Evolutionary conservation across 2,329 filamentous ascomycete species (phyloP), one percentile per base, ranked within the genome.

Genomic region (Cercospora zeina): DNA sequence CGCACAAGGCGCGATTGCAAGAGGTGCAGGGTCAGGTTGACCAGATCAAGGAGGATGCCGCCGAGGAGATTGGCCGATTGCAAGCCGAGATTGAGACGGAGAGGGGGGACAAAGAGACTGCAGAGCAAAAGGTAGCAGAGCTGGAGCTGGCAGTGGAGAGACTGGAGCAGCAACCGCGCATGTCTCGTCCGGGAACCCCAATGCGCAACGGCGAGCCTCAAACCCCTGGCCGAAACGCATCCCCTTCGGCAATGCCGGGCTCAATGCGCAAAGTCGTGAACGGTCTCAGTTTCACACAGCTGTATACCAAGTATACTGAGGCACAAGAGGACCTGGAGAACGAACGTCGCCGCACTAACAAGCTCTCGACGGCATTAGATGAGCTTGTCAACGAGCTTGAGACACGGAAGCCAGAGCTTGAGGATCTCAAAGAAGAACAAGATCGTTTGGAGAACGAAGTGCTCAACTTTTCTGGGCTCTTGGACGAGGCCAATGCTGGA

Each of bases 311-410:
- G 65, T 86, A 86, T 70, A 80, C 82, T 57, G 81, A 83, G 69
- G 78, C 84, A 68, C 90, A 95, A 81, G 81, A 85, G 59, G 85
- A 90, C 69, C 81, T 97, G 34, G 86, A 87, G 3, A 85, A 83
- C 2, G 90, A 96, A 75, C 87, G 88, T 72, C 84, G 89, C 62
- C 85, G 87, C 21, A 91, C 86, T 69, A 86, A 89, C 66, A 86
- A 91, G 72, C 85, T 97, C 10, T 84, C 85, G 16, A 84, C 87
- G 37, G 87, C 93, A 49, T 80, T 97, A 49, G 91, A 97, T 67
- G 90, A 95, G 62, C 90, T 97, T 80, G 85, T 97, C 62, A 84
- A 87, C 37, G 89, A 93, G 62, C 78, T 97, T 37, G 93, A 99
- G 74, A 88, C 88, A 24, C 93, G 90, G 74, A 87, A 89, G 27